Conservation (phyloP, 768 basidiomycete genomes). For the Termitomyces sp. region DNA sequence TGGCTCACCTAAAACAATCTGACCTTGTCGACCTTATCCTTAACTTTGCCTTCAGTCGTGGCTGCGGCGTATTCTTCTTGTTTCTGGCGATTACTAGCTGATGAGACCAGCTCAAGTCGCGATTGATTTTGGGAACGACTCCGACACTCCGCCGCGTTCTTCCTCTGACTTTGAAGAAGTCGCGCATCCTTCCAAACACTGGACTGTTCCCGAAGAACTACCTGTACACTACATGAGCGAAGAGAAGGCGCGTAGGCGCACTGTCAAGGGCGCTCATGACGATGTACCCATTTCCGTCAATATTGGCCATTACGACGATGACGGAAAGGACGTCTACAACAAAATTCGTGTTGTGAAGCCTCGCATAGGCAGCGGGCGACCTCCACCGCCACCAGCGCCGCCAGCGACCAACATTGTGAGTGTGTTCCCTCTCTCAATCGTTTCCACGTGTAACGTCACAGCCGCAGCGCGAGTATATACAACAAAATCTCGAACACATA, state of each 20-base stretch:
- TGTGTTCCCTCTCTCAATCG: slow-evolving; percentile 16
- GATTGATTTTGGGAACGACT: slow-evolving; percentile 60
- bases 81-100: slow-evolving; percentile 22
- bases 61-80: neutral
- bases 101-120: slow-evolving; percentile 64
- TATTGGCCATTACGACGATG: slow-evolving; percentile 34
- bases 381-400: slow-evolving; percentile 53
- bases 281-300: slow-evolving; percentile 13
- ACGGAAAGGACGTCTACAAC: slow-evolving; percentile 47
- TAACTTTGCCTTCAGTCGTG: slow-evolving; percentile 1
- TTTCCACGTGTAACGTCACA: slow-evolving; percentile 10
- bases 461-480: slow-evolving; percentile 62
- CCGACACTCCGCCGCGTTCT: slow-evolving; percentile 40
- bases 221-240: slow-evolving; percentile 51
- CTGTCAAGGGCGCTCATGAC: slow-evolving; percentile 22
- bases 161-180: slow-evolving; percentile 73
- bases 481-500: slow-evolving; percentile 76
- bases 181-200: slow-evolving; percentile 43
- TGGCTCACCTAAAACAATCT: neutral
- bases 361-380: slow-evolving; percentile 51
- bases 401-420: slow-evolving; percentile 62
- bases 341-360: slow-evolving; percentile 35
- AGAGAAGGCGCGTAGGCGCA: slow-evolving; percentile 59
- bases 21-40: neutral
- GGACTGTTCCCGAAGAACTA: slow-evolving; percentile 33